phyloP scores from a whole-genome alignment of 2,329 filamentous ascomycete species.

The Apiospora rasikravindrae region DNA sequence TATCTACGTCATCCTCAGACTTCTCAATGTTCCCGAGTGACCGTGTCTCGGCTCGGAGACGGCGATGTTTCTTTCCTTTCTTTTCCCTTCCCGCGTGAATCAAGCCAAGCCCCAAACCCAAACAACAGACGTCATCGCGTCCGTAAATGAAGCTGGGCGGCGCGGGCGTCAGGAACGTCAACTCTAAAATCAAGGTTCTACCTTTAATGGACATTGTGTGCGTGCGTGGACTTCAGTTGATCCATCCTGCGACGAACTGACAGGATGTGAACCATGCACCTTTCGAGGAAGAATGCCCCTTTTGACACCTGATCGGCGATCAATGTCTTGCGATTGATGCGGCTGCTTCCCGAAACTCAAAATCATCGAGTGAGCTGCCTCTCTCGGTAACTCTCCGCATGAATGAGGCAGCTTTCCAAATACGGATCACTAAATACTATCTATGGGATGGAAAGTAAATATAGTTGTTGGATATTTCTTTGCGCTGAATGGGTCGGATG shows the following conservation, averaged over 20 bases:
- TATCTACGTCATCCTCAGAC: neutral
- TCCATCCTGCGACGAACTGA: neutral
- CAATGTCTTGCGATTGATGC: constrained; percentile 7
- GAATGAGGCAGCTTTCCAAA: neutral
- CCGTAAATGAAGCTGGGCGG: neutral
- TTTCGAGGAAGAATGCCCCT: neutral
- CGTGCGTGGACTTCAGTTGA: neutral
- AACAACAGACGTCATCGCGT: neutral
- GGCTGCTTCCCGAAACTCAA: constrained; percentile 11
- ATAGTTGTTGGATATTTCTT: neutral
- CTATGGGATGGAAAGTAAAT: neutral
- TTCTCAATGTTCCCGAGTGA: neutral
- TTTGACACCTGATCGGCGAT: neutral
- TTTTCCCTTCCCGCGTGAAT: neutral
- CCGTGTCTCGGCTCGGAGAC: neutral
- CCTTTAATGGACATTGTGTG: neutral
- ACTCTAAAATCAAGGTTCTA: constrained; percentile 5
- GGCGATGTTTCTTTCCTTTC: neutral
- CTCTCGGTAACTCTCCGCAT: neutral
- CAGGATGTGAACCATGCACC: neutral
- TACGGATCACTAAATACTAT: neutral
- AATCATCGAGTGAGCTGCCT: neutral
- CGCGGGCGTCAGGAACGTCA: neutral
- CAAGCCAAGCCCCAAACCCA: constrained; percentile 3
- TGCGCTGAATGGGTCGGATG: neutral